Evolutionary conservation across 2,329 filamentous ascomycete species (phyloP).

Genomic region (Cercospora citrullina): DNA sequence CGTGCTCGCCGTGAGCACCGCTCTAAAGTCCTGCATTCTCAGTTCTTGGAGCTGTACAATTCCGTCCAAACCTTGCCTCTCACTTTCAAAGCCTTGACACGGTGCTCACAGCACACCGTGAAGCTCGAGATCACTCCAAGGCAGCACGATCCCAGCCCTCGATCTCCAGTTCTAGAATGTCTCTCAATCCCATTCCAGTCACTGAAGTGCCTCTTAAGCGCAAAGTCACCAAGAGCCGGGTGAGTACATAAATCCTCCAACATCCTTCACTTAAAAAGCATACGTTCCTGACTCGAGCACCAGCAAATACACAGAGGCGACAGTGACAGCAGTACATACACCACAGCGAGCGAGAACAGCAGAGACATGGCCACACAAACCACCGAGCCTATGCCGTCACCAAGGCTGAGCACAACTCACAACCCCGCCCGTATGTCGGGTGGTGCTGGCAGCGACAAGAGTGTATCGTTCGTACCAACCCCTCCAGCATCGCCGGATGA

Average conservation of each 20-base stretch:
- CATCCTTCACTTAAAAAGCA: not conserved
- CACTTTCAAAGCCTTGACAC: not conserved
- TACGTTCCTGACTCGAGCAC: not conserved
- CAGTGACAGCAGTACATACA: conserved; percentile 13
- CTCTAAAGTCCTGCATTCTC: conserved; percentile 5
- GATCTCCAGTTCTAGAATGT: conserved; percentile 7
- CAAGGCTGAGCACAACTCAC: not conserved
- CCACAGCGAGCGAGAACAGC: conserved; percentile 7
- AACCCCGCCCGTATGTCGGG: conserved; percentile 1
- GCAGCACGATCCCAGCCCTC: not conserved
- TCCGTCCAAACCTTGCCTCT: not conserved
- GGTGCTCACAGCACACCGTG: not conserved
- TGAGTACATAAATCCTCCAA: not conserved
- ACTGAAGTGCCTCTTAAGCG: conserved; percentile 6
- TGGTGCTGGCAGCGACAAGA: conserved; percentile 4
- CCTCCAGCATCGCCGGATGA: not conserved
- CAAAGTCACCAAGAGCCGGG: conserved; percentile 1
- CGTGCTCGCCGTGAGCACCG: not conserved
- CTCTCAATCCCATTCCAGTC: conserved; percentile 9
- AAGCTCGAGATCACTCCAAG: conserved; percentile 1
- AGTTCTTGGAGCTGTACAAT: not conserved
- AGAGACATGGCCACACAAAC: conserved; percentile 15
- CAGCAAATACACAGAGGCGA: conserved; percentile 31
- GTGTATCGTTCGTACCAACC: conserved; percentile 3
- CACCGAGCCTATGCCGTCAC: not conserved